A percentile compares a stretch with the other conserved stretches of the same genome.
Evolutionary conservation across 73 alveolate genomes (phyloP).

Genomic region (Tetrahymena borealis): DNA sequence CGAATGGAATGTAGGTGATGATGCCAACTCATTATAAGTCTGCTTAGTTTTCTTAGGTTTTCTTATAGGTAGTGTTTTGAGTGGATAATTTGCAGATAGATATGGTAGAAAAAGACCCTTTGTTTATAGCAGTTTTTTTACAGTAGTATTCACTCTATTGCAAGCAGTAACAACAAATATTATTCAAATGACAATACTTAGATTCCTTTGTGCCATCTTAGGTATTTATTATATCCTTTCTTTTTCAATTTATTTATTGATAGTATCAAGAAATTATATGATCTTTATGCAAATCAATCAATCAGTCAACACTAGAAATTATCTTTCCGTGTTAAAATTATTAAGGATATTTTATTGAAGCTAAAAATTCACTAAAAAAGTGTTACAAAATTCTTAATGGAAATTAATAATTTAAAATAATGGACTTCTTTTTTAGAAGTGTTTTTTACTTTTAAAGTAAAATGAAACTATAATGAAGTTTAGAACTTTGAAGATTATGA

Average conservation of each 20-base stretch:
- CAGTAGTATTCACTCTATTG: slow-evolving; percentile 7
- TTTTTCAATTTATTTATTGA: background rate
- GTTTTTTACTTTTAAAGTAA: too few relatives aligned
- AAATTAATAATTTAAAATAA: too few relatives aligned
- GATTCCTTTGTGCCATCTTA: slow-evolving; percentile 16
- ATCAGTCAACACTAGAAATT: too few relatives aligned
- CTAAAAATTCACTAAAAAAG: too few relatives aligned
- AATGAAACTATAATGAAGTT: too few relatives aligned
- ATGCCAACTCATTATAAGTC: slow-evolving; percentile 27
- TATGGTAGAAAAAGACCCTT: slow-evolving; percentile 40
- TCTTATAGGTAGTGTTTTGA: slow-evolving; percentile 16
- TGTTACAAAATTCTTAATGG: too few relatives aligned
- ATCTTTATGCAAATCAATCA: too few relatives aligned
- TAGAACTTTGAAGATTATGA: too few relatives aligned
- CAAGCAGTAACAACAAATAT: background rate
- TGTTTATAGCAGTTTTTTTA: slow-evolving; percentile 19
- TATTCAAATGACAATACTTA: slow-evolving; percentile 4
- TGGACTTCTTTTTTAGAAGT: too few relatives aligned
- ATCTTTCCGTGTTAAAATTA: too few relatives aligned
- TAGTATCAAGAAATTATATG: background rate
- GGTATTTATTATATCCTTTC: slow-evolving; percentile 12
- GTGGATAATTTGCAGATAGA: slow-evolving; percentile 40
- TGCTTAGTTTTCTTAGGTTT: slow-evolving; percentile 36
- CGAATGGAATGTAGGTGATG: slow-evolving; percentile 37
- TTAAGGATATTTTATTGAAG: too few relatives aligned